Evolutionary conservation across 345 rosid species (phyloP).

Genomic region (Heritiera fomes): DNA sequence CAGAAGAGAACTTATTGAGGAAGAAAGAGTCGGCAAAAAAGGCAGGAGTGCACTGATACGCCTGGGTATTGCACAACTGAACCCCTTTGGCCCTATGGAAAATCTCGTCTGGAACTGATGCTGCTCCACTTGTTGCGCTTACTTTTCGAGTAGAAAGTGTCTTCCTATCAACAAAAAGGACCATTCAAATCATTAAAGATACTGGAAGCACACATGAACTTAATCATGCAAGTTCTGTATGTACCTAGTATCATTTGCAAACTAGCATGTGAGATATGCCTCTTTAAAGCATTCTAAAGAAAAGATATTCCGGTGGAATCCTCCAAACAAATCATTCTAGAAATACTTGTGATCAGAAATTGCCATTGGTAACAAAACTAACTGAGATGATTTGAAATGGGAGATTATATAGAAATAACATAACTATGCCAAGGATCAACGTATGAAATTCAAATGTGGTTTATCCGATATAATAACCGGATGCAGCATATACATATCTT

Average conservation of each 20-base stretch:
- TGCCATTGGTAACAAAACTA: neutral
- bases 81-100: conserved; percentile 91
- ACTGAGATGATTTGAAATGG: neutral
- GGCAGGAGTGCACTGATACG: conserved; percentile 85
- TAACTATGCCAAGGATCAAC: neutral
- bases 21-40: conserved; percentile 91
- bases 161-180: conserved; percentile 51
- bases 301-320: neutral
- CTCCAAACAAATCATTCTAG: neutral
- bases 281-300: neutral
- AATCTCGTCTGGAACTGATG: conserved; percentile 91
- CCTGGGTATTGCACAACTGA: conserved; percentile 92
- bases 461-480: neutral
- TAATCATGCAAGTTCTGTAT: neutral
- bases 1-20: conserved; percentile 86
- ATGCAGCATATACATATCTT: neutral
- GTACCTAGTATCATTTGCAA: neutral
- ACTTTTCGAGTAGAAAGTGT: conserved; percentile 79
- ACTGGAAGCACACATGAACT: neutral
- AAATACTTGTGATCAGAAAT: neutral
- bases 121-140: conserved; percentile 86
- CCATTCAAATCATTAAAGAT: neutral
- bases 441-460: neutral
- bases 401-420: neutral
- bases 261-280: neutral